Base-by-base conservation (phyloP, 192 early-diverging fungal species). In the Diversispora eburnea region DNA sequence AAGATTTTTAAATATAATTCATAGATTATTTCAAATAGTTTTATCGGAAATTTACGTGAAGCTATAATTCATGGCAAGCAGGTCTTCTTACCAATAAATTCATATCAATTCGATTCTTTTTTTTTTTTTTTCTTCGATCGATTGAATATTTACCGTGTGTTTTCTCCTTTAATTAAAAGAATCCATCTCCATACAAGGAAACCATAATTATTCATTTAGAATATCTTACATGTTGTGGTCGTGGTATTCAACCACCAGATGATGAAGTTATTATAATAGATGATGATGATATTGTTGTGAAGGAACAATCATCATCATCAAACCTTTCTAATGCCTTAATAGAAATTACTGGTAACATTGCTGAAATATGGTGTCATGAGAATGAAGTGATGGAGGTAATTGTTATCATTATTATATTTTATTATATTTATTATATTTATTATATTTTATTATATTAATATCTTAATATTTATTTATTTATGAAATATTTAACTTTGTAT, bases 241-340 rank as follows among this genome's bases (percentile, higher is more conserved):
- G 78, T 55, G 86, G 86, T 3, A 77, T 87, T 17, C 83, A 82
- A 75, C 82, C 86, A 19, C 83, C 84, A 25, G 69, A 77, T 48
- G 86, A 87, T 42, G 83, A 87, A 41, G 72, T 77, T 20, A 77
- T 78, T 4, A 63, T 77, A 25, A 70, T 77, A 33, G 69, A 68
- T 3, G 75, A 77, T 9, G 73, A 81, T 49, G 46, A 62, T 13
- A 49, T 57, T 12, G 55, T 73, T 1, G 70, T 67, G 9, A 74
- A 78, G n/a, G 56, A 72, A 17, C 59, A 13, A 33, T 62, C 71
- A 9, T 72, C 78, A 17, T 70, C 80, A 15, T 51, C 74, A 19
- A 77, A 80, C 56, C 70, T 84, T 8, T 70, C 75, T 33, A 66
- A 69, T 54, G 77, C 84, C 4, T 82, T 85, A 66, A 75, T 75